Base-by-base conservation (phyloP, 495 filamentous ascomycete species). In the Penicillium lividum region DNA sequence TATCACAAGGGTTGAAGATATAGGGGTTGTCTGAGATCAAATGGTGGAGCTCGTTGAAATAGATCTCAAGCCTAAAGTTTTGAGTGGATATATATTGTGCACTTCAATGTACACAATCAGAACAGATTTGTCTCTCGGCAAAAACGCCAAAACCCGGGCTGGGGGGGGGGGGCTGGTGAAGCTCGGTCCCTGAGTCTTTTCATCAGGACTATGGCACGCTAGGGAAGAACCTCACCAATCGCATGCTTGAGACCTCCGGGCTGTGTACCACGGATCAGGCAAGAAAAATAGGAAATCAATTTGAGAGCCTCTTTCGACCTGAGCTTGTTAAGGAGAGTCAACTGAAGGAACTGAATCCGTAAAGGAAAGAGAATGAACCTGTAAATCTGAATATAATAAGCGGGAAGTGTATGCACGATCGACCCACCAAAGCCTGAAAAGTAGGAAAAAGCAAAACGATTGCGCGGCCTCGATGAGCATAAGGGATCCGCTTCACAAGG, bases 141-240 rank as follows among this genome's bases (percentile, higher is more conserved):
- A 46, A 22, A 44, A 44, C 18, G 15, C 5, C 15, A 3, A 22
- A 22, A 2, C 18, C 42, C 7, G 7, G 27, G 16, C 22, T 22
- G 22, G 22, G n/a, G n/a, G n/a, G n/a, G n/a, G n/a, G n/a, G 22
- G 22, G 22, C 22, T 22, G 22, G 22, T 22, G 16, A 10, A 46
- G 25, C 43, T 46, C 25, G 43, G 43, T 46, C 43, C 47, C 59
- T 53, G 51, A 22, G 38, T 28, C 18, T 22, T 30, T 55, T 25
- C 25, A 46, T 54, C 43, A 36, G 38, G 51, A 27, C 42, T 2
- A n/a, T n/a, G 15, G 31, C 29, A 34, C 30, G 30, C 45, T 36
- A 55, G n/a, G 46, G 48, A 62, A 53, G 59, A 59, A 65, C 63
- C 53, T 54, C 60, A 53, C 63, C 63, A 65, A 62, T 65, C 38